These are phyloP conservation scores for Leucocoprinus leucothites DNA, from an alignment of 768 basidiomycete species.

Conservation along the genomic window DNA sequence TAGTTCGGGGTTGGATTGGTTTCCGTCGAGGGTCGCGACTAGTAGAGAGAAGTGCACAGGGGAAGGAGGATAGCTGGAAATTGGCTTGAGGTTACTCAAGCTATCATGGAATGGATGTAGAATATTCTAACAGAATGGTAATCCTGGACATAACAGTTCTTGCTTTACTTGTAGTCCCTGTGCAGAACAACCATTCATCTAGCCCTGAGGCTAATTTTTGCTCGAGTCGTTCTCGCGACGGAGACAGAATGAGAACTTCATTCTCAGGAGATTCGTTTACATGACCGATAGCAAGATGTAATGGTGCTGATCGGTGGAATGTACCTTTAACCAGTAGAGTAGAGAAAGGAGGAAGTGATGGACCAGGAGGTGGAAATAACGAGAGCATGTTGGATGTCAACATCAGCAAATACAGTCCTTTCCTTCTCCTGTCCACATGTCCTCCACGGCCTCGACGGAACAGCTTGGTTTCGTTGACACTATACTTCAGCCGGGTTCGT, in stretches of 20 bases:
- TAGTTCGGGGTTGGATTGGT: neutral
- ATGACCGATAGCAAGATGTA: conserved; percentile 62
- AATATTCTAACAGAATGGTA: conserved; percentile 49
- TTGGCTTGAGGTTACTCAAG: conserved; percentile 14
- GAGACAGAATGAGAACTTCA: conserved; percentile 48
- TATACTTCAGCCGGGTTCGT: conserved; percentile 73
- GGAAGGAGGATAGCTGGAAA: conserved; percentile 61
- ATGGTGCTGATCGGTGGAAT: conserved; percentile 65
- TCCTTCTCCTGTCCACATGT: conserved; percentile 3
- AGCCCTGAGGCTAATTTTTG: conserved; percentile 33
- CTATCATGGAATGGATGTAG: neutral
- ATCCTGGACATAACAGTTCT: conserved; percentile 38
- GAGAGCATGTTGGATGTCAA: conserved; percentile 23
- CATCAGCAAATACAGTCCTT: conserved; percentile 8
- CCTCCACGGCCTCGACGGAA: conserved; percentile 1
- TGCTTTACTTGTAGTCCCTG: conserved; percentile 32
- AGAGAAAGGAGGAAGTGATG: conserved; percentile 50
- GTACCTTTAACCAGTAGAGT: conserved; percentile 61
- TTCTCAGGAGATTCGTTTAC: conserved; percentile 27
- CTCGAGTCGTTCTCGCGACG: conserved; percentile 44
- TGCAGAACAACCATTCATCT: conserved; percentile 57
- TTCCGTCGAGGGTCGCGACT: conserved; percentile 42
- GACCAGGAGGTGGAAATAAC: conserved; percentile 32
- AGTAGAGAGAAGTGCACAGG: conserved; percentile 52
- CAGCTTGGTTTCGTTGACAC: conserved; percentile 43